Conservation (phyloP, 31 red algal species). For the Asparagopsis taxiformis region DNA sequence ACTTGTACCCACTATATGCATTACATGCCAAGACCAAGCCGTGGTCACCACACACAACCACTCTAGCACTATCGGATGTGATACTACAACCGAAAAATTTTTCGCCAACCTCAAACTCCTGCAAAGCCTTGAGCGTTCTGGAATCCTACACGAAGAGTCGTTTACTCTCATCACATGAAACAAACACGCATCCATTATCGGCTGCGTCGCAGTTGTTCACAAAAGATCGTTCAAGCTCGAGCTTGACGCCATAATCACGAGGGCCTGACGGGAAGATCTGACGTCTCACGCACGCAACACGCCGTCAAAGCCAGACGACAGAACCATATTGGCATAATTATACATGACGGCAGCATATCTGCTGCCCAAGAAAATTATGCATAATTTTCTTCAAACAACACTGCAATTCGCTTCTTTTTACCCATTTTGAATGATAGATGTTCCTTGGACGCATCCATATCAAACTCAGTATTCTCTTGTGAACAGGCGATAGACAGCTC, state of each 20-base stretch:
- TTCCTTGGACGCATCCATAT: too few relatives aligned
- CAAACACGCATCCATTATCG: neutral
- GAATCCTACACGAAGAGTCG: neutral
- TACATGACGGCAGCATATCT: neutral
- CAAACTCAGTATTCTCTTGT: too few relatives aligned
- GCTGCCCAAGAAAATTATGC: too few relatives aligned
- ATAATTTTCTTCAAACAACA: too few relatives aligned
- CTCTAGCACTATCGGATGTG: neutral
- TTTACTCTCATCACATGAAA: neutral
- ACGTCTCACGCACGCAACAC: neutral
- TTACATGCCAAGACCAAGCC: neutral
- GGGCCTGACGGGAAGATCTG: neutral
- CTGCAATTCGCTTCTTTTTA: too few relatives aligned
- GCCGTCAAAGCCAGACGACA: neutral
- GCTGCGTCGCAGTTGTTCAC: neutral
- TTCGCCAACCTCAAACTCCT: neutral
- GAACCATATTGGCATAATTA: neutral
- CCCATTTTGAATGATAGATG: too few relatives aligned
- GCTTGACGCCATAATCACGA: neutral
- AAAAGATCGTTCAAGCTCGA: too few relatives aligned
- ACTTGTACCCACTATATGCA: neutral
- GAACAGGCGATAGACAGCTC: too few relatives aligned
- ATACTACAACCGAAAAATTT: neutral
- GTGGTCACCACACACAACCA: neutral
- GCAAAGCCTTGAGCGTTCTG: neutral